Evolutionary conservation across 73 alveolate genomes (phyloP).

Genomic region (Tetrahymena thermophila): DNA sequence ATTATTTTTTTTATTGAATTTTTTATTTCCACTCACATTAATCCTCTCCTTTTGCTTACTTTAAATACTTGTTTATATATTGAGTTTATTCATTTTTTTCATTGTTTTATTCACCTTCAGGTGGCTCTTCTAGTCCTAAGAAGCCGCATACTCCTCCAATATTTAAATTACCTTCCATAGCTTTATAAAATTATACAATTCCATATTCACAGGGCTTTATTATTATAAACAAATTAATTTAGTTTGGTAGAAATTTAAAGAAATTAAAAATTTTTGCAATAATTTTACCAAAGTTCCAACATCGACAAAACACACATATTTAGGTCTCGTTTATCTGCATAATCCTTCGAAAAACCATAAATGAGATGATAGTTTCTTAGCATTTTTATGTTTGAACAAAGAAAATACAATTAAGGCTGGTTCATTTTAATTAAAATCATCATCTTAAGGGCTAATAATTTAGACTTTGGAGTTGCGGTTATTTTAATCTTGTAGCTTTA

Average conservation of each 20-base stretch:
- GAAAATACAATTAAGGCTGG: constrained; percentile 15
- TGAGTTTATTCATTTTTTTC: not conserved
- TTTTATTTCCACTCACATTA: not conserved
- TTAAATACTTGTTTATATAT: not conserved
- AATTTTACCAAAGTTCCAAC: constrained; percentile 17
- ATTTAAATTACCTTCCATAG: constrained; percentile 27
- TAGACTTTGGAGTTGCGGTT: not conserved
- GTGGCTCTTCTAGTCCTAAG: constrained; percentile 20
- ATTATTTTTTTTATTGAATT: not conserved
- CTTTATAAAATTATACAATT: constrained; percentile 1
- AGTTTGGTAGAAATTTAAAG: not conserved
- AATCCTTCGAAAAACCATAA: constrained; percentile 45
- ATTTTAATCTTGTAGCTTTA: not conserved
- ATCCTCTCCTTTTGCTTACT: not conserved
- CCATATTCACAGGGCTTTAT: constrained; percentile 8
- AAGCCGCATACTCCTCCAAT: constrained; percentile 43
- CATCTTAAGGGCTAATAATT: not conserved
- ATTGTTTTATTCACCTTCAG: not conserved
- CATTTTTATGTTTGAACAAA: constrained; percentile 30
- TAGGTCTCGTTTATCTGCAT: constrained; percentile 26
- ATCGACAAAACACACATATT: constrained; percentile 18
- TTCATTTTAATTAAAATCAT: not conserved
- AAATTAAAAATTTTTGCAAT: not conserved
- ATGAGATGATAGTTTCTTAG: constrained; percentile 30
- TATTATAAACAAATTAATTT: not conserved